Evolutionary conservation across 257 asterid species (phyloP), one percentile per base, ranked within the genome.

Genomic region (Striga asiatica): DNA sequence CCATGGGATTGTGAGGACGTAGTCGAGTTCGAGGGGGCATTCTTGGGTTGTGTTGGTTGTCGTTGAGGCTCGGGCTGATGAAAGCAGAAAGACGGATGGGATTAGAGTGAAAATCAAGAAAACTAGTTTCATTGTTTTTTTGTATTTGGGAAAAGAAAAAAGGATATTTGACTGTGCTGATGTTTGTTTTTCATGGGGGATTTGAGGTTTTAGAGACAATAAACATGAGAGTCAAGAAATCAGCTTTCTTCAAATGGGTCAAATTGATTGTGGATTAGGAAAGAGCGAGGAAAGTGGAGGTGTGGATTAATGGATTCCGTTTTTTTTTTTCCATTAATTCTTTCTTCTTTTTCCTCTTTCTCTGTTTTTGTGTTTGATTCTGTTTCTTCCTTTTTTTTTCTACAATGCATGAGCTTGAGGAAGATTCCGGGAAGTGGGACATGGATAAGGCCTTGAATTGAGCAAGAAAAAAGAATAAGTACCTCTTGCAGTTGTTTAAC

Each of bases 1-100:
- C 96, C 97, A 89, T 65, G 94, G 91, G 39, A 74, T 66, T 54
- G 45, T 72, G 21, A 39, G 56, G 1, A 83, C 88, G 66, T 89
- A 89, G 14, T 56, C 77, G 4, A 83, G 78, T 73, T 81, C 76
- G 78, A 85, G 11, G 3, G 96, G 96, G 29, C 95, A 89, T 10
- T 60, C 61, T 52, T 72, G 17, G 48, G 83, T 25, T 21, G 68
- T 18, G 48, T 61, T 66, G 9, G 58, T 34, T 19, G 12, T 29
- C 19, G 67, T 39, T 62, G 68, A 23, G 38, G 84, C 64, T 52
- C 80, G 37, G 18, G 24, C 47, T 27, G 69, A 22, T 35, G 32
- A 23, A 34, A 31, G 56, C 7, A 21, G 29, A 43, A 49, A 62
- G 49, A 68, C 53, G 56, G 46, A 9, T 1, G 71, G 31, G 52